Evolutionary conservation across 768 basidiomycete species (phyloP).

Genomic region (Wakefieldia striispora): DNA sequence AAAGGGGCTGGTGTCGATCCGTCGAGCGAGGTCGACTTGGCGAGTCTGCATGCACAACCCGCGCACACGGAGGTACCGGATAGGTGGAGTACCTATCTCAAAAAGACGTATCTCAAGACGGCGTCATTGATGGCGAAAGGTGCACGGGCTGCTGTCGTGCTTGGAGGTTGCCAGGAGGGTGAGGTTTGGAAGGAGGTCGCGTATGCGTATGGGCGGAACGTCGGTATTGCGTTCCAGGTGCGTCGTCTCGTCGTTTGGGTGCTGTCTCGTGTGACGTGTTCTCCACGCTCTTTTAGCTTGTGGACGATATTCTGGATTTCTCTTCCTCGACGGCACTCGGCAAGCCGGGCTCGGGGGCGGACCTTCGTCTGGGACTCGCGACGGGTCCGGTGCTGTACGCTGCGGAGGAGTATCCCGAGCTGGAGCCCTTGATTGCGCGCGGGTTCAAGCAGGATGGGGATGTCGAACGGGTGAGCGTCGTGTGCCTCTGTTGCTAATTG

Average conservation of each 20-base stretch:
- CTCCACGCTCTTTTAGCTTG: slow-evolving; percentile 52
- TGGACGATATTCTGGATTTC: slow-evolving; percentile 95
- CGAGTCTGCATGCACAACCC: slow-evolving; percentile 45
- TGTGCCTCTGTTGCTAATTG: background rate
- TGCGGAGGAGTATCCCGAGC: slow-evolving; percentile 75
- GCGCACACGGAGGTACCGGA: slow-evolving; percentile 33
- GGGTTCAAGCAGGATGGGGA: slow-evolving; percentile 79
- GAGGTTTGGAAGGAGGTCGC: slow-evolving; percentile 87
- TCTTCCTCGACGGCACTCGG: slow-evolving; percentile 77
- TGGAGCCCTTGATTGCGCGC: slow-evolving; percentile 75
- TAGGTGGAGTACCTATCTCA: slow-evolving; percentile 76
- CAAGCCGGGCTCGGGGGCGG: slow-evolving; percentile 82
- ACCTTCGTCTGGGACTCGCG: slow-evolving; percentile 79
- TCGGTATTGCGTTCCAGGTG: slow-evolving; percentile 97
- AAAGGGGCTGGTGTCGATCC: slow-evolving; percentile 6
- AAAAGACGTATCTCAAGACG: slow-evolving; percentile 92
- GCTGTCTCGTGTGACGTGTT: background rate
- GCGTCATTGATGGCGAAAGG: slow-evolving; percentile 90
- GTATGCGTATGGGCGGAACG: slow-evolving; percentile 85
- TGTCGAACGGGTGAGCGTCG: slow-evolving; percentile 61
- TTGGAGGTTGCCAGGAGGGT: slow-evolving; percentile 77
- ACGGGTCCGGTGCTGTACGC: slow-evolving; percentile 87
- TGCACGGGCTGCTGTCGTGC: slow-evolving; percentile 78
- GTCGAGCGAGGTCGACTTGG: slow-evolving; percentile 24
- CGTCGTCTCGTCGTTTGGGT: slow-evolving; percentile 10